Evolutionary conservation across 2,329 filamentous ascomycete species (phyloP).

Genomic region (Pleurostoma richardsiae): DNA sequence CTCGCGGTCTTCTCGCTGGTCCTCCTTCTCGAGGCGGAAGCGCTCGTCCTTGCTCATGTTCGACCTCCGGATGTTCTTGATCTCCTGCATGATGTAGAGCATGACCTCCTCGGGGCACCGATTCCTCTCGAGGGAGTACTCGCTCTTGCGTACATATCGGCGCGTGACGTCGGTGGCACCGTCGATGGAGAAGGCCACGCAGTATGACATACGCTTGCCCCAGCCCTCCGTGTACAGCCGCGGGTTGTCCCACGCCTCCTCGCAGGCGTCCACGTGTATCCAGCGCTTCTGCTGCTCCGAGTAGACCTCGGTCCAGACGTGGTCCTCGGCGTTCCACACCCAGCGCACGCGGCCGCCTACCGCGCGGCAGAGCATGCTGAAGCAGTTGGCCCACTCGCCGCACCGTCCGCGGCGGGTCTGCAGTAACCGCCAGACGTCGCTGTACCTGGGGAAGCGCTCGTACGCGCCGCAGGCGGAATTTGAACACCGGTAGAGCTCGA

Average conservation of each 20-base stretch:
- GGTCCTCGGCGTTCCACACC: slow-evolving; percentile 98
- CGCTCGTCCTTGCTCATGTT: slow-evolving; percentile 84
- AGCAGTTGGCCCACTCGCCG: slow-evolving; percentile 98
- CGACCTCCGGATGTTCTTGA: slow-evolving; percentile 74
- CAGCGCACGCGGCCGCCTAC: slow-evolving; percentile 87
- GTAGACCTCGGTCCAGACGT: slow-evolving; percentile 97
- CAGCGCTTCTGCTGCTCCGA: slow-evolving; percentile 89
- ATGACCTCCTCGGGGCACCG: slow-evolving; percentile 85
- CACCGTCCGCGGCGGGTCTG: slow-evolving; percentile 81
- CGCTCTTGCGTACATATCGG: slow-evolving; percentile 65
- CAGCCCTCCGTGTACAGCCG: slow-evolving; percentile 90
- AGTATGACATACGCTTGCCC: slow-evolving; percentile 96
- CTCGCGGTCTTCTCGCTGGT: slow-evolving; percentile 69
- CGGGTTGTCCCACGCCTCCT: slow-evolving; percentile 93
- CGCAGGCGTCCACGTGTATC: slow-evolving; percentile 95
- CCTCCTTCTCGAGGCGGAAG: slow-evolving; percentile 76
- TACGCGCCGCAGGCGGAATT: slow-evolving; percentile 67
- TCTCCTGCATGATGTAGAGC: slow-evolving; percentile 87
- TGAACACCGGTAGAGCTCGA: slow-evolving; percentile 88
- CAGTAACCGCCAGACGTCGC: slow-evolving; percentile 87
- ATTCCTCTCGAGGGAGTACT: slow-evolving; percentile 69
- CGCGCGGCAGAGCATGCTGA: slow-evolving; percentile 95
- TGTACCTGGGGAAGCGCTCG: slow-evolving; percentile 90
- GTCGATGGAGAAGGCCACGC: slow-evolving; percentile 92
- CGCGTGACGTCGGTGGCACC: slow-evolving; percentile 64